These are phyloP conservation scores for Colletotrichum sp. DNA, from an alignment of 2,329 filamentous ascomycete genomes.

Conservation along the genomic window DNA sequence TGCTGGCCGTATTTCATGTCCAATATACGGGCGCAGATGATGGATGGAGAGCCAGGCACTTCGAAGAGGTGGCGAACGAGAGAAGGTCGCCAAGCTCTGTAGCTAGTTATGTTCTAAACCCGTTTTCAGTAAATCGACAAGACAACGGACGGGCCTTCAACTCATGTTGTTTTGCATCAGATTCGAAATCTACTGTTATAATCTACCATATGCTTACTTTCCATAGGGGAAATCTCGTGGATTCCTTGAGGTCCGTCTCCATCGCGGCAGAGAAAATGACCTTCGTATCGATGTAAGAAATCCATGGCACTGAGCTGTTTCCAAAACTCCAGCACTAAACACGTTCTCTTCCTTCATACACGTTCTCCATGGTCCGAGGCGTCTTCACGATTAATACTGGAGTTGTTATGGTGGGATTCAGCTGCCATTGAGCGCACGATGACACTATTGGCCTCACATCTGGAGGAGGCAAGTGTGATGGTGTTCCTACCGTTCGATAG, in stretches of 20 bases:
- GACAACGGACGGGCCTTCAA: not conserved
- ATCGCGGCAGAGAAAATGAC: not conserved
- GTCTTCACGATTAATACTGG: fast-evolving
- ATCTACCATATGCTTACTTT: not conserved
- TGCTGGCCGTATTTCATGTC: not conserved
- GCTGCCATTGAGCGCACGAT: not conserved
- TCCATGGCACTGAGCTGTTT: too few species aligned
- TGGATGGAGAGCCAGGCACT: not conserved
- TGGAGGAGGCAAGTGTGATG: not conserved
- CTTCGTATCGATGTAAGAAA: not conserved
- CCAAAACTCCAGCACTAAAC: not conserved
- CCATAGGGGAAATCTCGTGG: not conserved
- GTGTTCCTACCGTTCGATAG: fast-evolving
- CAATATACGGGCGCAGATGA: fast-evolving
- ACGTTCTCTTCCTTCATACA: not conserved
- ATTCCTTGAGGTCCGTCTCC: fast-evolving
- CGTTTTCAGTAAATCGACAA: fast-evolving
- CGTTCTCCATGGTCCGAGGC: fast-evolving
- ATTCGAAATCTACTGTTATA: not conserved
- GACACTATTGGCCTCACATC: not conserved
- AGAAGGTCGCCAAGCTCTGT: not conserved
- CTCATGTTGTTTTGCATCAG: not conserved
- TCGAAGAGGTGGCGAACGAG: not conserved
- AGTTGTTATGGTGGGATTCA: fast-evolving
- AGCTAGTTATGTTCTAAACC: fast-evolving